Conservation (phyloP, 495 filamentous ascomycete genomes). For the Daldinia vernicosa region DNA sequence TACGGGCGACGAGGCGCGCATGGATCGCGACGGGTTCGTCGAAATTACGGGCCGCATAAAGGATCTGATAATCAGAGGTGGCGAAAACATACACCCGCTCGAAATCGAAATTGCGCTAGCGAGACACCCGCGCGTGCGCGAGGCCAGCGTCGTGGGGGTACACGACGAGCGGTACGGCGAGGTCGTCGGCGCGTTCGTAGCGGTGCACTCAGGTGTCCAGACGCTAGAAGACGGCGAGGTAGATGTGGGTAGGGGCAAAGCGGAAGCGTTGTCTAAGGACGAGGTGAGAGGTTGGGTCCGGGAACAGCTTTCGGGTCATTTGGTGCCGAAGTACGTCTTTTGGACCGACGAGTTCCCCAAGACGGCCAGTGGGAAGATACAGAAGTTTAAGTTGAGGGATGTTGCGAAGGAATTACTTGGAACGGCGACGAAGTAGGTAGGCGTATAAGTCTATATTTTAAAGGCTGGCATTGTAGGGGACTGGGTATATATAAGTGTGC, state of each 20-base stretch:
- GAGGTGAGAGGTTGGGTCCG: conserved; percentile 78
- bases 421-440: background rate
- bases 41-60: conserved; percentile 76
- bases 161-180: conserved; percentile 88
- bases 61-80: conserved; percentile 89
- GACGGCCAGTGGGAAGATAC: conserved; percentile 96
- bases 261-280: conserved; percentile 56
- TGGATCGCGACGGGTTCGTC: conserved; percentile 77
- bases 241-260: conserved; percentile 3
- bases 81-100: conserved; percentile 95
- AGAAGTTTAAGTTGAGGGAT: conserved; percentile 89
- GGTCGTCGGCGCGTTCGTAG: conserved; percentile 83
- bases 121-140: conserved; percentile 69
- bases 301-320: conserved; percentile 74
- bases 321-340: conserved; percentile 90
- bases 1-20: conserved; percentile 91
- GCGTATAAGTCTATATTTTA: background rate
- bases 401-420: conserved; percentile 42
- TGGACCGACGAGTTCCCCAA: conserved; percentile 85
- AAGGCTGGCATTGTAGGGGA: background rate
- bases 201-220: conserved; percentile 56
- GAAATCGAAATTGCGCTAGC: conserved; percentile 95
- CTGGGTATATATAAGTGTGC: background rate
- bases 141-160: conserved; percentile 84
- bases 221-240: conserved; percentile 40